Evolutionary conservation across 371 early-diverging fungal species (phyloP).

Genomic region (Homolaphlyctis polyrhiza): DNA sequence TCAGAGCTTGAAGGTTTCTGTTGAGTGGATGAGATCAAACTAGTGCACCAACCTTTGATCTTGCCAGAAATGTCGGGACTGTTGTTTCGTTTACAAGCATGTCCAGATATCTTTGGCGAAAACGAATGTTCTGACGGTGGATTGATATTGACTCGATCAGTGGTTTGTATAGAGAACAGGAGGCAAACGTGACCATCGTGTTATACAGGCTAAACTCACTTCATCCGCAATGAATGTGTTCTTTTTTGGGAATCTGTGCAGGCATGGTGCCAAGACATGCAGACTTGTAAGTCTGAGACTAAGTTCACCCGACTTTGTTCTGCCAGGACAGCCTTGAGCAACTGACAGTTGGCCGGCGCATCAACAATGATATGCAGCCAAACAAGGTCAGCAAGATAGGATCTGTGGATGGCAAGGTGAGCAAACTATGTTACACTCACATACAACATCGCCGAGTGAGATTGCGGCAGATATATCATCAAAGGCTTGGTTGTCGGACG

Average conservation of each 20-base stretch:
- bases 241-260: slow-evolving; percentile 69
- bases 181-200: not conserved
- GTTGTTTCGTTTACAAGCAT: slow-evolving; percentile 77
- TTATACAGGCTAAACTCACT: slow-evolving; percentile 4
- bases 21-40: slow-evolving; percentile 14
- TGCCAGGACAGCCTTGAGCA: slow-evolving; percentile 6
- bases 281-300: slow-evolving; percentile 65
- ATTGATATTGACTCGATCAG: too few species aligned
- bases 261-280: slow-evolving; percentile 82
- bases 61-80: slow-evolving; percentile 45
- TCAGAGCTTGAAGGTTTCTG: too few species aligned
- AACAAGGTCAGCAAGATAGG: not conserved
- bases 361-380: not conserved
- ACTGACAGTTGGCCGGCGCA: not conserved
- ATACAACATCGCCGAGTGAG: slow-evolving; percentile 62
- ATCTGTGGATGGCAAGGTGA: not conserved
- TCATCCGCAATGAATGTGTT: slow-evolving; percentile 7
- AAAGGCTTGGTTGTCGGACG: slow-evolving; percentile 37
- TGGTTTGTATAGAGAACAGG: slow-evolving; percentile 3
- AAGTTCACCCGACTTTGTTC: slow-evolving; percentile 64
- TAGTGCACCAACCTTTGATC: slow-evolving; percentile 39
- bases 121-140: slow-evolving; percentile 62
- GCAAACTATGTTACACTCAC: slow-evolving; percentile 30
- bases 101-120: slow-evolving; percentile 84
- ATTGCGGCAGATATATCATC: slow-evolving; percentile 34